Base-by-base conservation (phyloP, 805 yeast genomes). In the Metschnikowia hibisci region DNA sequence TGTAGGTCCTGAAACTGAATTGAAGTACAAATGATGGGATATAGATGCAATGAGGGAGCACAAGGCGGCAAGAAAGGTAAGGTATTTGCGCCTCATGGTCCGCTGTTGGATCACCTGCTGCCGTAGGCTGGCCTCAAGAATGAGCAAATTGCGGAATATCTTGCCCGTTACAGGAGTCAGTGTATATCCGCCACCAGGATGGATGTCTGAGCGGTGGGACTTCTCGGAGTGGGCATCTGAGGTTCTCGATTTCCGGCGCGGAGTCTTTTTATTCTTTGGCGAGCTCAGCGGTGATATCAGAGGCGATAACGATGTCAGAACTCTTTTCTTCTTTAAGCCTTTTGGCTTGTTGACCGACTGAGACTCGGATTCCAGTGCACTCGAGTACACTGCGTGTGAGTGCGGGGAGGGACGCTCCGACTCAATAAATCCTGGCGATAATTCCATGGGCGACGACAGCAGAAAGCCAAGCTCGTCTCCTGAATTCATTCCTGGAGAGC, bases 91-190 rank as follows among this genome's bases (percentile, higher is more conserved):
- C 50, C 95, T 72, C 45, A 88, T 66, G 6, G 76, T 67, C 42
- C 80, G 76, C 58, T 88, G 90, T 42, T 80, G 82, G n/a, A 74
- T 67, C 37, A 83, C 85, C 64, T 91, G 98, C 47, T 77, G 81
- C 31, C 97, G 74, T 39, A 93, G 69, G 42, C 87, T 81, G 57
- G 90, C 96, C 62, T 91, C 99, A 41, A 90, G 62, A 12, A 91
- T 84, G 37, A 91, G 67, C 52, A 93, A 64, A 60, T 91, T 89
- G 36, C 95, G 76, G 61, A 83, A 87, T 12, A 88, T 81, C 68
- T 84, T 82, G 1, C 89, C 85, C 0, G 85, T 74, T 6, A 81
- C 77, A 2, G 74, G 75, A 6, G 55, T 52, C 52, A 44, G 52
- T 31, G 55, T 50, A 27, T 52, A 52, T 3, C 55, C 55, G 16